Base-by-base conservation (phyloP, 768 basidiomycete genomes). In the Termitomyces sp. region DNA sequence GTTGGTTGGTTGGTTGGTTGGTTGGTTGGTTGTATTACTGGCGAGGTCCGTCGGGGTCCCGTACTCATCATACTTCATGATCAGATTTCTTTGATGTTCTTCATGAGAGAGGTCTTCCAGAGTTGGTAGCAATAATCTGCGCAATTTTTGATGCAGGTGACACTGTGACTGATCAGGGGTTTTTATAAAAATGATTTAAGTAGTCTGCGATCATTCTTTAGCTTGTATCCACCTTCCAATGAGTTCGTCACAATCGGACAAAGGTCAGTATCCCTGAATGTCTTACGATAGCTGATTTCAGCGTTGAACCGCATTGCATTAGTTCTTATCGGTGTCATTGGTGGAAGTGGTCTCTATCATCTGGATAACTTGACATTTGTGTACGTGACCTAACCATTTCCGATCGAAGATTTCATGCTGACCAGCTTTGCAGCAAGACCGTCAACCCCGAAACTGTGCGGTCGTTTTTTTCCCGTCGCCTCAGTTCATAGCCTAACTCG, bases 301-400 rank as follows among this genome's bases (percentile, higher is more conserved):
- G 58, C 90, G 14, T 34, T 32, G 43, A 26, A 37, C 22, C 12
- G 13, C 6, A 18, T 24, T 47, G 41, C 5, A 14, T 13, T 61
- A 92, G 90, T 92, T 18, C 76, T 93, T 46, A 81, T 95, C 48
- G 94, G 93, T 37, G 88, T 95, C 51, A 95, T 96, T 58, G 94
- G 94, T 20, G 94, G 94, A 29, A 92, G 88, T 63, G 95, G 95
- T 5, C 73, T 98, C 27, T 98, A 98, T 76, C 86, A 95, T 69
- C 80, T 98, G 39, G 90, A 95, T 71, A 94, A 96, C 71, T 76
- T 98, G 56, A 91, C 88, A 13, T 80, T 89, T 61, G 78, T 95
- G 94, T 94, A 68, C 73, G 91, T 78, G 9, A 18, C 32, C 73
- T 90, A 77, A 5, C 10, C 29, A 14, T 55, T 13, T 12, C 18